Evolutionary conservation across 495 filamentous ascomycete genomes (phyloP), one percentile per base, ranked within the genome.

Genomic region (Penicillium flavigenum): DNA sequence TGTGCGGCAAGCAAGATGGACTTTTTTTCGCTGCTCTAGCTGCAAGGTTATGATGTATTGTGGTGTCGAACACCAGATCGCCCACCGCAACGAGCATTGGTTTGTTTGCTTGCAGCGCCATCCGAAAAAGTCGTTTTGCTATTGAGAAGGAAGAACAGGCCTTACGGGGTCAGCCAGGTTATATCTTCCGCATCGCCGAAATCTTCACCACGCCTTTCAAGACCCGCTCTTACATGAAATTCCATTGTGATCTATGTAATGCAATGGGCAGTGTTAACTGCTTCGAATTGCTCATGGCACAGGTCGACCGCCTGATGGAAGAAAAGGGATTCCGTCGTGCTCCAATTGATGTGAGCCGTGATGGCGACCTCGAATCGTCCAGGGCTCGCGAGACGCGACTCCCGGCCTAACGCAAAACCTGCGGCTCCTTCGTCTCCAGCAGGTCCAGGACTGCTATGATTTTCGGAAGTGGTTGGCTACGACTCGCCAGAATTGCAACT

Each of bases 361-460:
- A 24, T 24, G 24, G 24, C 24, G 24, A 24, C 24, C 24, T 24
- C 24, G 5, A 4, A 24, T 24, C 24, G 24, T 24, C 24, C 5
- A 24, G 24, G 76, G 75, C 4, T 45, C 74, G 3, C 72, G 79
- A 4, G 20, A 61, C 16, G 6, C 73, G 7, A 49, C 79, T 5
- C 82, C 81, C 7, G 63, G 63, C 0, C 39, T 79, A 45, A 68
- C 74, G 43, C 24, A 24, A 24, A 24, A 24, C 24, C 24, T 24
- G 5, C 24, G 24, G 24, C 5, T 5, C 24, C 41, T 83, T n/a
- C 73, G 81, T 16, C 66, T 83, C 45, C 67, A 72, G 19, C 69
- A 64, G 53, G 79, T 83, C 38, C 79, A 83, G 53, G 76, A 83
- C 48, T 79, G 72, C 67, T 86, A 84, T 57, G 78, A 83, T 51